Evolutionary conservation across 2,329 filamentous ascomycete genomes (phyloP), one percentile per base, ranked within the genome.

Genomic region (Tolypocladium tropicale): DNA sequence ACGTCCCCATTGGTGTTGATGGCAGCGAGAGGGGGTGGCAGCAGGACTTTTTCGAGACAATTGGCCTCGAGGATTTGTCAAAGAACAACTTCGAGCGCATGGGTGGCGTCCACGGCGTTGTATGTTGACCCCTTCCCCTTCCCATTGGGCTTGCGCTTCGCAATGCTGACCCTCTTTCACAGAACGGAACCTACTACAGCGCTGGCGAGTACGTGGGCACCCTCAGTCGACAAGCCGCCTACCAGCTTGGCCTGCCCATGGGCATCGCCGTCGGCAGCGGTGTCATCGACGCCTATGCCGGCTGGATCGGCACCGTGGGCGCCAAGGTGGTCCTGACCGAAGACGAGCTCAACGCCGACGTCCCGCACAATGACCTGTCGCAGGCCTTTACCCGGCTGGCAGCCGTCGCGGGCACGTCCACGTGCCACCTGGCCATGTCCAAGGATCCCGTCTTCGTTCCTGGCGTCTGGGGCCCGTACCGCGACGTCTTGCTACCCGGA

Each of bases 1-100:
- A 85, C 68, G 89, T 99, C 2, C 94, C 94, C 1, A 89, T 96
- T n/a, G 94, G 94, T 53, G 91, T 97, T 6, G 94, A 99, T 64
- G 92, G 92, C 52, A 96, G 91, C 71, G 90, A 95, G 57, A 97
- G 96, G 76, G 94, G 94, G 36, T 99, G 94, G 94, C 93, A 97
- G 70, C 89, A 93, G 63, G 93, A 97, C 67, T 99, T 99, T 68
- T 84, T 95, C 61, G 81, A 83, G 33, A 81, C 85, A 10, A 95
- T 99, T 67, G 94, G 94, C 18, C 79, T 99, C n/a, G 81, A 80
- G 39, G 92, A 96, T 62, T 76, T 99, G 56, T 83, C 82, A 52
- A 81, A 95, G 64, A 88, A 96, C 67, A 83, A 95, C 66, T 99
- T 95, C 70, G 89, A 89, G 77, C 85, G 92, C 62, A 89, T 99